Evolutionary conservation across 108 stramenopile species (phyloP).

Genomic region (Epithemia pelagica): DNA sequence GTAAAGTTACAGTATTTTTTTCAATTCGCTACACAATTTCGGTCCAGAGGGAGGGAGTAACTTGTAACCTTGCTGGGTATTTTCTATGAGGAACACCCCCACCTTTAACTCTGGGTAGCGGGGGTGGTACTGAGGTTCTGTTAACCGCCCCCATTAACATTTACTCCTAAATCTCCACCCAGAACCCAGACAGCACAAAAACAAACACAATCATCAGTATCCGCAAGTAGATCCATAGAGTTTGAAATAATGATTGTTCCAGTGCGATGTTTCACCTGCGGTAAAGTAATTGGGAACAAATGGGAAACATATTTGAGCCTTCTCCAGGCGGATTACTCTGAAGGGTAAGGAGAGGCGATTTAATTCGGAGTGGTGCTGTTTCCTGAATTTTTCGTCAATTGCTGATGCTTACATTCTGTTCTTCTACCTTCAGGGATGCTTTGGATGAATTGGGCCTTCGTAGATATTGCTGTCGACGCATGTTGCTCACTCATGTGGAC

Average conservation of each 20-base stretch:
- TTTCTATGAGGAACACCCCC: no score
- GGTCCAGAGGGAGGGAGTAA: no score
- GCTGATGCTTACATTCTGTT: slow-evolving; percentile 3
- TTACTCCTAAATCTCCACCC: no score
- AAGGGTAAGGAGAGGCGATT: slow-evolving; percentile 79
- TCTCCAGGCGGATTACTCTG: slow-evolving; percentile 90
- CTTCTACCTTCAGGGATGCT: slow-evolving; percentile 88
- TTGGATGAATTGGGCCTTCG: slow-evolving; percentile 95
- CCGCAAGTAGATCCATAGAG: no score
- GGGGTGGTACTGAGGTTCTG: no score
- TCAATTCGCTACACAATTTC: no score
- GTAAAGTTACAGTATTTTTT: no score
- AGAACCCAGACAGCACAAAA: no score
- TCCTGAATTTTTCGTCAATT: background rate
- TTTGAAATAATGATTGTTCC: slow-evolving; percentile 99
- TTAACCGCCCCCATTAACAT: no score
- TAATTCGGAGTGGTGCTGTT: background rate
- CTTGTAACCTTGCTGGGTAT: no score
- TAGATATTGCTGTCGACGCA: slow-evolving; percentile 98
- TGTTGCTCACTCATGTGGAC: slow-evolving; percentile 99
- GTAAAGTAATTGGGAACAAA: slow-evolving; percentile 99
- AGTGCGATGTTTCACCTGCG: slow-evolving; percentile 99
- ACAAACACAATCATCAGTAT: no score
- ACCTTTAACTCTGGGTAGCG: no score
- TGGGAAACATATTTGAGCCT: slow-evolving; percentile 97